Evolutionary conservation across 2,329 filamentous ascomycete species (phyloP), one percentile per base, ranked within the genome.

Genomic region (Annulohypoxylon truncatum): DNA sequence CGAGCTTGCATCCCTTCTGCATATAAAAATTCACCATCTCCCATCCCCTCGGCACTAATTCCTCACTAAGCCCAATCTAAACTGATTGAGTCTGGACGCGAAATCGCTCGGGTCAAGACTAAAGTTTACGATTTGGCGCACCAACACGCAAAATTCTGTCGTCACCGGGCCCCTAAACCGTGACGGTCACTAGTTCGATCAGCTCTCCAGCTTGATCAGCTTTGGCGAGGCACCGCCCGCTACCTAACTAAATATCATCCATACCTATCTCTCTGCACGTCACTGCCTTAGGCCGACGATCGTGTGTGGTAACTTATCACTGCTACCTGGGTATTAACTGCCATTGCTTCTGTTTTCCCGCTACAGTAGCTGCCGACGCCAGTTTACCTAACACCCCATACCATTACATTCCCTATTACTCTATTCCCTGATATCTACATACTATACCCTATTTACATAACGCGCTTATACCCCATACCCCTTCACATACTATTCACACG

Each of bases 31-130:
- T 67, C 64, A 71, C 73, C 70, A 70, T 71, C 66, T 65, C 70
- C 72, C 70, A 71, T 72, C 69, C 64, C 64, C 64, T 74, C 66
- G 70, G 71, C 74, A 74, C 74, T 76, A 76, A 73, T 71, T 73
- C 68, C 68, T 73, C 73, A 73, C 73, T 76, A 73, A 76, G 71
- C 70, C 72, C 71, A 68, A 70, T 70, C 73, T 74, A 74, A 75
- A 72, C 73, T 65, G 55, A 61, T 61, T 66, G 58, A 68, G 65
- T 64, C 69, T 68, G 67, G 67, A 68, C 64, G 64, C 67, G 64
- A 67, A 63, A 63, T 62, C 62, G 62, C 55, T 71, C 51, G 65
- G 65, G 60, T 69, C 62, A 44, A 63, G 61, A 61, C 65, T 71
- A 71, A 67, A 61, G 52, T 60, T 67, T 71, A 63, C 59, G 54